Evolutionary conservation across 495 filamentous ascomycete genomes (phyloP), one percentile per base, ranked within the genome.

Genomic region (Penicillium canariense): DNA sequence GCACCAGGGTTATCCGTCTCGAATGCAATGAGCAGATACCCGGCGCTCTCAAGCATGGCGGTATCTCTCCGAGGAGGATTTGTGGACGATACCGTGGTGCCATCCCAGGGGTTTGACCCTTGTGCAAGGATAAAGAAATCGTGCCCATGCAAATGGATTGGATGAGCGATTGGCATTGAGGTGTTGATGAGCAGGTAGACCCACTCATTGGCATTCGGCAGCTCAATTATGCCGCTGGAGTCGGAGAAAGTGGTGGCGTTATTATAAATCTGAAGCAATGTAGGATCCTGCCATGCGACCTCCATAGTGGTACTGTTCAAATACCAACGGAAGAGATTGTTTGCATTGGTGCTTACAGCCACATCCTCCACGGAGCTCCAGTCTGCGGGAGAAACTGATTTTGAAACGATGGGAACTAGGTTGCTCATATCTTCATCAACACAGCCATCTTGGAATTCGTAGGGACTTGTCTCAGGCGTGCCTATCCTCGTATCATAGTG

Each of bases 181-280:
- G 58, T 56, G 31, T 65, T 71, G 52, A 83, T 73, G 1, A 68
- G 68, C 12, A 87, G 62, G 8, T 85, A 56, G 48, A 62, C 75
- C 66, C 85, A 85, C 26, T 32, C 15, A 22, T 50, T 28, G 2
- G 48, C 14, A 18, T 35, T 36, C 3, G 48, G 34, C 10, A 50
- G 10, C 14, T 39, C 14, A 1, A 50, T 28, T 5, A 50, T 34
- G 3, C 34, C 48, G 20, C 25, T 28, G 5, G 22, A 27, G 8
- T 3, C 7, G 1, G 44, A 22, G 42, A 52, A 67, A 5, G 52
- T 18, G 0, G 44, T 51, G 11, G 36, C 39, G 15, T 44, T 39
- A 2, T 60, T 52, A 27, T 42, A 59, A 0, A 63, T 28, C 45
- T 65, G 63, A 6, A 39, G 34, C 4, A 61, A 48, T 1, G 47